phyloP scores from a whole-genome alignment of 1,284 basidiomycete genomes.

The Thelephora terrestris region DNA sequence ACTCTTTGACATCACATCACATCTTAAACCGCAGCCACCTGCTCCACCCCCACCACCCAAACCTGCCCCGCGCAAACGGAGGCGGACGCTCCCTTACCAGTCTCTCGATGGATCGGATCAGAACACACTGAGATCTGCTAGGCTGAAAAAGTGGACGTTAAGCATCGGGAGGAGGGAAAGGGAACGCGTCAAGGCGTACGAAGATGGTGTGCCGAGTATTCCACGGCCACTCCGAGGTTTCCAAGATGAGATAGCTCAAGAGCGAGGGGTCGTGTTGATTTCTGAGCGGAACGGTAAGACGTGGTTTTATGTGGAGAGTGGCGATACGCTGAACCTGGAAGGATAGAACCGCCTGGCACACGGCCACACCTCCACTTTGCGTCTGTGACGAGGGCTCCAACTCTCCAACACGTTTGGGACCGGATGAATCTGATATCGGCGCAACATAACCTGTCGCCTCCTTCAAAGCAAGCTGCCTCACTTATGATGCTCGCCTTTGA shows the following conservation, averaged over 20 bases:
- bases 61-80: slow-evolving; percentile 60
- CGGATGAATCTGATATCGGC: slow-evolving; percentile 71
- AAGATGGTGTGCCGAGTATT: slow-evolving; percentile 23
- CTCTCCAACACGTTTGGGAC: slow-evolving; percentile 67
- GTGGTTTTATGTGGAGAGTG: background rate
- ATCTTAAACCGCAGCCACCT: slow-evolving; percentile 41
- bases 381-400: slow-evolving; percentile 57
- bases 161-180: slow-evolving; percentile 63
- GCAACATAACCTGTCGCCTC: slow-evolving; percentile 57
- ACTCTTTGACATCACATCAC: slow-evolving; percentile 65
- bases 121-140: slow-evolving; percentile 42
- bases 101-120: slow-evolving; percentile 44
- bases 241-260: slow-evolving; percentile 59
- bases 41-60: slow-evolving; percentile 56
- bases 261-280: slow-evolving; percentile 53
- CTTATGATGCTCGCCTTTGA: slow-evolving; percentile 71
- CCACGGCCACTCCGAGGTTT: slow-evolving; percentile 30
- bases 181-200: slow-evolving; percentile 51
- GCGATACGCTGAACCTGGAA: background rate
- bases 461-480: slow-evolving; percentile 50
- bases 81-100: slow-evolving; percentile 59
- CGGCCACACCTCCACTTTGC: slow-evolving; percentile 60
- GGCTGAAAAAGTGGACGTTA: slow-evolving; percentile 68
- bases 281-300: slow-evolving; percentile 52
- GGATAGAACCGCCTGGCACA: slow-evolving; percentile 57